These are phyloP conservation scores for Pseudognaphalium luteoalbum DNA, from an alignment of 129 eudicot genomes.

Conservation along the genomic window DNA sequence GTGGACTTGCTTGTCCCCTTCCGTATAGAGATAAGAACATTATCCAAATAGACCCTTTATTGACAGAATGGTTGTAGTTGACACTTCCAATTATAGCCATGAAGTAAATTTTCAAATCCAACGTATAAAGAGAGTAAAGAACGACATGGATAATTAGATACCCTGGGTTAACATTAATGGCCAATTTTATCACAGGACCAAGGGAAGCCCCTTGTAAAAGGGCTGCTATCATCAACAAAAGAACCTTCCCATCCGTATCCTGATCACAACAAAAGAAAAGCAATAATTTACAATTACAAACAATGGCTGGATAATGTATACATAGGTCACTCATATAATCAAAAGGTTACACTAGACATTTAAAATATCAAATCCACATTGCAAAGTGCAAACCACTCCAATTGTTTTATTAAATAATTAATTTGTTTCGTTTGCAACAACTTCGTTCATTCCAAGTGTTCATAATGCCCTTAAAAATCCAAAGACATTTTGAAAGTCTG, in stretches of 20 bases:
- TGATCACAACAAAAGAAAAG: not conserved
- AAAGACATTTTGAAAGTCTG: no score
- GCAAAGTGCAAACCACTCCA: no score
- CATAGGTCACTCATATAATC: no score
- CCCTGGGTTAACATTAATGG: slow-evolving; percentile 25
- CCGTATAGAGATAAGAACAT: no score
- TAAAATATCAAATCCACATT: no score
- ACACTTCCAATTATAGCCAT: not conserved
- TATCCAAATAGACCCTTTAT: not conserved
- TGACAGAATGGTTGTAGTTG: not conserved
- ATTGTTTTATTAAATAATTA: no score
- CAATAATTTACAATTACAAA: not conserved
- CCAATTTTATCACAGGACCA: slow-evolving; percentile 27
- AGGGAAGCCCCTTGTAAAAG: slow-evolving; percentile 27
- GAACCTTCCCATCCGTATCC: not conserved
- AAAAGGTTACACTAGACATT: no score
- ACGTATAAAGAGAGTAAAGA: not conserved
- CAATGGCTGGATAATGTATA: not conserved
- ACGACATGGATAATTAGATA: not conserved
- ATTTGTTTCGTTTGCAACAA: no score
- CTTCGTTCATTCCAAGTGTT: no score
- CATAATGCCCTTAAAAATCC: not conserved
- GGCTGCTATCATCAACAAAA: slow-evolving; percentile 15
- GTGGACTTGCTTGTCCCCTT: not conserved
- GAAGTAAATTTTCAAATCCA: not conserved